Evolutionary conservation across 495 filamentous ascomycete genomes (phyloP), one percentile per base, ranked within the genome.

Genomic region (Massariosphaeria phaeospora): DNA sequence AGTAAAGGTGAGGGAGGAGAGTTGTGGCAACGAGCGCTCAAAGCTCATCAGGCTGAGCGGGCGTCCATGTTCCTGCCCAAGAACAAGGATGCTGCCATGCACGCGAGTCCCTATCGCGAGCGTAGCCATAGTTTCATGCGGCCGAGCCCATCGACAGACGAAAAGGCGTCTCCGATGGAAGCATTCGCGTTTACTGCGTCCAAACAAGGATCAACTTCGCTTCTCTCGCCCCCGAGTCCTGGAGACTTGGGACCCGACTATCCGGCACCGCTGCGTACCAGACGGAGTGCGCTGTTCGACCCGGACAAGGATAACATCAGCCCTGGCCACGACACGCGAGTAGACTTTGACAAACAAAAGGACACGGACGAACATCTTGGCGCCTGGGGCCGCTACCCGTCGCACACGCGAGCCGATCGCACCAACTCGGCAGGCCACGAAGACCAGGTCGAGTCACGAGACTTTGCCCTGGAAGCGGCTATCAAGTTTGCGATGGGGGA

Each of bases 341-440:
- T 18, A 1, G 40, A 11, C 9, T 53, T 58, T 36, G 15, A 50
- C 13, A 48, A 31, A 7, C 52, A 57, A 45, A 13, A 17, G 18
- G 57, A 59, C 18, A 23, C 1, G 17, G 13, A 9, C 0, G 31
- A 40, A 23, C 38, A 52, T 0, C 18, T 63, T 1, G 55, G 60
- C 3, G 55, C 56, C 21, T 66, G 64, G 64, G 57, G 57, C 10
- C 57, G 48, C 1, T 66, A 66, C 29, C 64, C 64, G 2, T 56
- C 38, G 27, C 64, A 66, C 38, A 58, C 52, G 9, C 56, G 61
- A 13, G 41, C 46, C 1, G 46, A 59, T 17, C 56, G 64, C 13
- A 59, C 45, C 18, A 40, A 23, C 2, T 48, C 36, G 33, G 64
- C 64, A 23, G 48, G 61, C 3, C 44, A 46, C 17, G 9, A 20